phyloP scores from a whole-genome alignment of 2,329 filamentous ascomycete genomes.

The Gliomastix tumulicola region DNA sequence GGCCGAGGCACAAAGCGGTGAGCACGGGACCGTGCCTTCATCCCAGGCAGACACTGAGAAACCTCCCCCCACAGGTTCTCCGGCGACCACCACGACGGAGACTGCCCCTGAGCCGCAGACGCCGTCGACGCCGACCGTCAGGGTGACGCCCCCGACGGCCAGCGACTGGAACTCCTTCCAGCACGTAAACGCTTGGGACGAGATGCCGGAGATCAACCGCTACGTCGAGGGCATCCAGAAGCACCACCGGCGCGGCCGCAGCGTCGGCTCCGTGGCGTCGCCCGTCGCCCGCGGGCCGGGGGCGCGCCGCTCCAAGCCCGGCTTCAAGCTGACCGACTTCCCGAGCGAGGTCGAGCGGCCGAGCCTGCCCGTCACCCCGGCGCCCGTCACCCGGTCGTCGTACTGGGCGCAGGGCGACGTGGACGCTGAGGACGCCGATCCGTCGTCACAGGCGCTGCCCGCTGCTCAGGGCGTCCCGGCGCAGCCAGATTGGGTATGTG shows the following conservation, averaged over 20 bases:
- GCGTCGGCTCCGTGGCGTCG: conserved; percentile 11
- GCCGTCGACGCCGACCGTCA: conserved; percentile 40
- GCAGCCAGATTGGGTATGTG: conserved; percentile 93
- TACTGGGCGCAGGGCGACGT: conserved; percentile 53
- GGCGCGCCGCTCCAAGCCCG: conserved; percentile 15
- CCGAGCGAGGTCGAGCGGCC: conserved; percentile 75
- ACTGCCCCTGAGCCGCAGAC: conserved; percentile 23
- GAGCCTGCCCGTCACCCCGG: conserved; percentile 85
- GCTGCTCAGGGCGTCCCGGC: conserved; percentile 75
- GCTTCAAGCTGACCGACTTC: conserved; percentile 77
- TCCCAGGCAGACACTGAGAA: too few relatives aligned
- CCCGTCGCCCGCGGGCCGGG: conserved; percentile 7
- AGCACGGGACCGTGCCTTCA: background rate
- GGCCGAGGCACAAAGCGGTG: background rate
- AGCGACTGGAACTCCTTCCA: conserved; percentile 68
- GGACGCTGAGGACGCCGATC: conserved; percentile 30
- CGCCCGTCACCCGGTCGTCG: conserved; percentile 62
- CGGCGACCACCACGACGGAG: conserved; percentile 23
- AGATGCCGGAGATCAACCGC: conserved; percentile 76
- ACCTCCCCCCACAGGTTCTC: conserved; percentile 2
- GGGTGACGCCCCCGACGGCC: conserved; percentile 28
- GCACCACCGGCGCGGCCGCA: conserved; percentile 32
- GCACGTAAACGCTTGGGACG: conserved; percentile 89
- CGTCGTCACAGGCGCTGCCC: conserved; percentile 57
- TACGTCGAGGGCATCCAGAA: conserved; percentile 77